phyloP scores from a whole-genome alignment of 2,329 filamentous ascomycete genomes.

The Neonectria faginata region DNA sequence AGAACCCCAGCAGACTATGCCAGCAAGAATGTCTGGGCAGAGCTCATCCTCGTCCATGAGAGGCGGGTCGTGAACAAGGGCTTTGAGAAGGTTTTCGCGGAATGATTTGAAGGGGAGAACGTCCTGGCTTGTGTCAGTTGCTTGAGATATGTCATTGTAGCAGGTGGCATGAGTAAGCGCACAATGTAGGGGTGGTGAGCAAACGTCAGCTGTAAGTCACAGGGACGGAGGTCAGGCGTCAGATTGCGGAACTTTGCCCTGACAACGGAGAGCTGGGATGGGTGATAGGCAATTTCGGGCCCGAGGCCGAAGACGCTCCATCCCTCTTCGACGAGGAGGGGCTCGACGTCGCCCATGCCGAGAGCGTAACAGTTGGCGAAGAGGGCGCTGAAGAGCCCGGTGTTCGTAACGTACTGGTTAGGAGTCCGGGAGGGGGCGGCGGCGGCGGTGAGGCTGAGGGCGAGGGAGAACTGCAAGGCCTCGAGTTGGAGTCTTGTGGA shows the following conservation, averaged over 20 bases:
- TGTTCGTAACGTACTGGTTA: conserved; percentile 33
- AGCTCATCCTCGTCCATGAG: conserved; percentile 52
- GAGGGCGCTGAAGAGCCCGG: conserved; percentile 50
- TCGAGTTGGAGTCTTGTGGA: conserved; percentile 37
- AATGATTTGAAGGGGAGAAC: conserved; percentile 50
- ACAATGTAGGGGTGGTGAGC: conserved; percentile 52
- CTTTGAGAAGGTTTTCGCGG: conserved; percentile 46
- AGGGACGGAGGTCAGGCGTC: conserved; percentile 48
- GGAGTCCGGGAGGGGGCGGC: conserved; percentile 32
- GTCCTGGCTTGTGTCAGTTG: conserved; percentile 42
- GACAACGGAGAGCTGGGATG: conserved; percentile 41
- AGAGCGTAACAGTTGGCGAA: conserved; percentile 53
- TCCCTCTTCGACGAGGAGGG: conserved; percentile 44
- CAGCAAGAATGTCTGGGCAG: conserved; percentile 51
- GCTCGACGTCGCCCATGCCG: conserved; percentile 44
- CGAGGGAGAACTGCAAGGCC: conserved; percentile 38
- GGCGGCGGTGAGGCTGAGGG: conserved; percentile 26
- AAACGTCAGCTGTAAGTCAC: conserved; percentile 48
- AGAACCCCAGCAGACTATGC: conserved; percentile 54
- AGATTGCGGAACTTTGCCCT: conserved; percentile 41
- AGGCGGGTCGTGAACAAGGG: conserved; percentile 40
- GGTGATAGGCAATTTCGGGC: conserved; percentile 38
- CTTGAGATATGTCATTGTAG: not conserved
- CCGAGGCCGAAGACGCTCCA: conserved; percentile 50
- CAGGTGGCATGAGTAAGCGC: not conserved